Conservation (phyloP, 768 basidiomycete species). For the Suillus alpinus region DNA sequence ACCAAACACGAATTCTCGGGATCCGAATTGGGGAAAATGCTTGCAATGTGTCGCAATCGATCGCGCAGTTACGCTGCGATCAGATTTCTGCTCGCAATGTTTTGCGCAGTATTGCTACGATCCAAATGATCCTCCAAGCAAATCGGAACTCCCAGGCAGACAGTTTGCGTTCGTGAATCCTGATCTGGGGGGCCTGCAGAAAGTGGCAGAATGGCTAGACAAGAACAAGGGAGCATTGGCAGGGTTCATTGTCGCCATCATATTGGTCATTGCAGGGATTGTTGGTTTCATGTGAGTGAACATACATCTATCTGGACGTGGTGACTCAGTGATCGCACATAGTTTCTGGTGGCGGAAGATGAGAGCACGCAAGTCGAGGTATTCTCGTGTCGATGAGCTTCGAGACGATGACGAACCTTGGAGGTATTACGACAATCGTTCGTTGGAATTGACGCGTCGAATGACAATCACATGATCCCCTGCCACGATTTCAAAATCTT, state of each 20-base stretch:
- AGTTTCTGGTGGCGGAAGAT: constrained; percentile 31
- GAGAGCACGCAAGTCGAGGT: constrained; percentile 16
- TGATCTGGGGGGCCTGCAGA: constrained; percentile 46
- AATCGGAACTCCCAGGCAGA: constrained; percentile 36
- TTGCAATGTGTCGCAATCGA: constrained; percentile 65
- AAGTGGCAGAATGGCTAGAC: constrained; percentile 42
- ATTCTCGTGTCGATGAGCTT: constrained; percentile 24
- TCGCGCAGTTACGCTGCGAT: constrained; percentile 40
- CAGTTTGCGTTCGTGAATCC: constrained; percentile 51
- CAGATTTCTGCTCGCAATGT: constrained; percentile 54
- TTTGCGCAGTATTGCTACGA: constrained; percentile 58
- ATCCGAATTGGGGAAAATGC: constrained; percentile 52
- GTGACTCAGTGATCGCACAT: not conserved
- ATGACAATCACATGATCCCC: not conserved
- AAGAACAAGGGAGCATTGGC: constrained; percentile 46
- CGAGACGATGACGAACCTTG: constrained; percentile 31
- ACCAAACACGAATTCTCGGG: constrained; percentile 55
- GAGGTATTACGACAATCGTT: constrained; percentile 22
- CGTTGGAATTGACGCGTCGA: constrained; percentile 1
- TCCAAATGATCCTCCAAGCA: constrained; percentile 59
- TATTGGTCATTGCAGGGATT: constrained; percentile 37
- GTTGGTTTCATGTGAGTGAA: constrained; percentile 34
- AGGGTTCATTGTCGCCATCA: constrained; percentile 44
- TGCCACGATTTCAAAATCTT: not conserved
- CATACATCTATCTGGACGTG: not conserved